These are phyloP conservation scores for Acorus gramineus DNA, from an alignment of 106 monocot genomes.

Conservation along the genomic window DNA sequence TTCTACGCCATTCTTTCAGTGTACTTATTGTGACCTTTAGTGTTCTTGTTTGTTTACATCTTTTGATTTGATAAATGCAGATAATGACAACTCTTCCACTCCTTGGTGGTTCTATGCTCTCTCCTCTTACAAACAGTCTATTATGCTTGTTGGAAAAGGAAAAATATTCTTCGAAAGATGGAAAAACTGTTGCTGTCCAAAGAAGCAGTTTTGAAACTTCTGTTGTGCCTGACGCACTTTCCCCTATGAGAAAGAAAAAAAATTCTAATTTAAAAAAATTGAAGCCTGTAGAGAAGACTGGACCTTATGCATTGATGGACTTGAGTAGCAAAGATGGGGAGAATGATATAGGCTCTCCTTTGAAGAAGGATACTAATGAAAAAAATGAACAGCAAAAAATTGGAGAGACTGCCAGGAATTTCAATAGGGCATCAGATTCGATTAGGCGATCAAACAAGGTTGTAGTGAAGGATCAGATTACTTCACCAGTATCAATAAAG, in stretches of 20 bases:
- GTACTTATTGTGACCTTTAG: too few relatives aligned
- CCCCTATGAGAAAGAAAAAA: constrained; percentile 1
- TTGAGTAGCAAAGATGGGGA: constrained; percentile 3
- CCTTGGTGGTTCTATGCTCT: constrained; percentile 15
- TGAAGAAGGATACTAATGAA: constrained; percentile 11
- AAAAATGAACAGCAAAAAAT: constrained; percentile 2
- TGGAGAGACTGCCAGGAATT: background rate
- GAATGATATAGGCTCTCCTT: constrained; percentile 5
- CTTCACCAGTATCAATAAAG: background rate
- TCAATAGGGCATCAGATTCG: background rate
- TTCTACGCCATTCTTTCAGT: too few relatives aligned
- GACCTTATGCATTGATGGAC: background rate
- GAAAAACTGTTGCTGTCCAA: background rate
- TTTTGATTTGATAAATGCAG: constrained; percentile 4
- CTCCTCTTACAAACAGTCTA: constrained; percentile 20
- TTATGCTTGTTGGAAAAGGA: constrained; percentile 17
- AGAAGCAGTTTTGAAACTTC: background rate
- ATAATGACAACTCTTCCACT: constrained; percentile 19
- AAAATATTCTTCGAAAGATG: constrained; percentile 4
- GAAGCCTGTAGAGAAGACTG: background rate
- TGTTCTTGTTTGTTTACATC: too few relatives aligned
- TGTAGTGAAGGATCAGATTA: constrained; percentile 4
- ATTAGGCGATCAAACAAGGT: background rate
- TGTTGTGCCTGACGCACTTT: background rate
- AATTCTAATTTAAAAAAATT: constrained; percentile 3